A percentile compares a stretch with the other conserved stretches of the same genome.
These are phyloP conservation scores for Neonectria coccinea DNA, from an alignment of 2,329 filamentous ascomycete genomes.

Conservation along the genomic window DNA sequence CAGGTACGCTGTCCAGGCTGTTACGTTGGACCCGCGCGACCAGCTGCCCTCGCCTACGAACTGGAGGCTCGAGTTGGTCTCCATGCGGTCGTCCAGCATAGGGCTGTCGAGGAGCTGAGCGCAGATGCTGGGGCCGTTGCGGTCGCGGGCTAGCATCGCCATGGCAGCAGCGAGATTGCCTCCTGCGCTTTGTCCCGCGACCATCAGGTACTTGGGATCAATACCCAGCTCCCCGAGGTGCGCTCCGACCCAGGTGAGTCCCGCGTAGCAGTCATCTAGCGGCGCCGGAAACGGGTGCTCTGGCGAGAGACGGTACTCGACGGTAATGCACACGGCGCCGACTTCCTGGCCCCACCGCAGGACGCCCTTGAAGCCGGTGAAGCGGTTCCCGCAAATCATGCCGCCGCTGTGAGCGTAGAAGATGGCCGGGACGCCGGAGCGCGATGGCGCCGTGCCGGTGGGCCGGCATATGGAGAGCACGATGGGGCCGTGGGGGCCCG, in stretches of 20 bases:
- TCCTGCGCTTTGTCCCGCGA: slow-evolving; percentile 58
- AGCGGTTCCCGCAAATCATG: slow-evolving; percentile 40
- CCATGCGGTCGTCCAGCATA: slow-evolving; percentile 60
- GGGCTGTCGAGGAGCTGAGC: slow-evolving; percentile 58
- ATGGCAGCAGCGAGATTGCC: slow-evolving; percentile 55
- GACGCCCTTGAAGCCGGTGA: slow-evolving; percentile 36
- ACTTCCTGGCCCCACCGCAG: slow-evolving; percentile 33
- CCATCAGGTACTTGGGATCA: slow-evolving; percentile 53
- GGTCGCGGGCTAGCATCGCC: slow-evolving; percentile 53
- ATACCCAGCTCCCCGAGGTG: slow-evolving; percentile 55
- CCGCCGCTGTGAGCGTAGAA: slow-evolving; percentile 42
- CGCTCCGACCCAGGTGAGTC: slow-evolving; percentile 51
- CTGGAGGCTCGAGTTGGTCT: slow-evolving; percentile 47
- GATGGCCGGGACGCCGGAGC: slow-evolving; percentile 32
- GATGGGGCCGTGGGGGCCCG: slow-evolving; percentile 34
- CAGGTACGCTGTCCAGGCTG: slow-evolving; percentile 56
- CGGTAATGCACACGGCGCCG: slow-evolving; percentile 39
- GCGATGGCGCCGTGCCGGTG: background rate
- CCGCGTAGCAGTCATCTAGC: slow-evolving; percentile 45
- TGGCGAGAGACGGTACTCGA: slow-evolving; percentile 45
- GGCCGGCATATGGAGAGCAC: slow-evolving; percentile 40
- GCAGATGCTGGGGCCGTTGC: slow-evolving; percentile 48
- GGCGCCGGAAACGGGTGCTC: slow-evolving; percentile 39
- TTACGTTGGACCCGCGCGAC: slow-evolving; percentile 52
- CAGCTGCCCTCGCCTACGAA: slow-evolving; percentile 52